These are phyloP conservation scores for Onygenales sp. DNA, from an alignment of 2,329 filamentous ascomycete genomes.

Conservation along the genomic window DNA sequence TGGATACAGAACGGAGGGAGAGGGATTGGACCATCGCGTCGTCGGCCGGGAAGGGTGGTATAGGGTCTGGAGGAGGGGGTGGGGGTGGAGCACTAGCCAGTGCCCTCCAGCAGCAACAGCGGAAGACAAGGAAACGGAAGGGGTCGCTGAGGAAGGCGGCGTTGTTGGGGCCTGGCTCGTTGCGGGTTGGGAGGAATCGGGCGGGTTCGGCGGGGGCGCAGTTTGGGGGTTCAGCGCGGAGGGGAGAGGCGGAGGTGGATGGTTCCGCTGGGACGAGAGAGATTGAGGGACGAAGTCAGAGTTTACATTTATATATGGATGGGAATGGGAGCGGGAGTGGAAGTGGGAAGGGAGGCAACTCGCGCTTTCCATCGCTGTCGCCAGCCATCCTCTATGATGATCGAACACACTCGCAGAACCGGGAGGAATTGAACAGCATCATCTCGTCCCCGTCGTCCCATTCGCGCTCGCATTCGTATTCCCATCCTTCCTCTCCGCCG, in stretches of 20 bases:
- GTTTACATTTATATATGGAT: background rate
- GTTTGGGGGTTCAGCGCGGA: constrained; percentile 9
- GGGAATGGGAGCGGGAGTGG: background rate
- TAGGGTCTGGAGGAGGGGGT: constrained; percentile 26
- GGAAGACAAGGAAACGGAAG: constrained; percentile 58
- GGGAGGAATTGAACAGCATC: background rate
- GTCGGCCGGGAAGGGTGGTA: background rate
- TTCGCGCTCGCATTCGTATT: background rate
- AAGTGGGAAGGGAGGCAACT: background rate
- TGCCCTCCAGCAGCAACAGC: constrained; percentile 40
- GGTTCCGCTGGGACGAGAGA: background rate
- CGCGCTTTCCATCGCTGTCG: background rate
- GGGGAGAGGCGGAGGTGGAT: constrained; percentile 8
- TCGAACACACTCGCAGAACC: too few species aligned
- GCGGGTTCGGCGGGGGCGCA: constrained; percentile 10
- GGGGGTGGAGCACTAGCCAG: constrained; percentile 39
- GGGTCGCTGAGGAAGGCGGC: constrained; percentile 84
- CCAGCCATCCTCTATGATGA: background rate
- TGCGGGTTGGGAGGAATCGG: constrained; percentile 26
- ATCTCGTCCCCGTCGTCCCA: background rate
- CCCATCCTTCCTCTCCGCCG: constrained; percentile 1
- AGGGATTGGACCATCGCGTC: constrained; percentile 8
- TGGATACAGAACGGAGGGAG: background rate
- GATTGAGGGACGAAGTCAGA: background rate
- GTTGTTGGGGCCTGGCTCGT: constrained; percentile 52